These are phyloP conservation scores for Keithomyces neogunnii DNA, from an alignment of 2,329 filamentous ascomycete genomes.

Conservation along the genomic window DNA sequence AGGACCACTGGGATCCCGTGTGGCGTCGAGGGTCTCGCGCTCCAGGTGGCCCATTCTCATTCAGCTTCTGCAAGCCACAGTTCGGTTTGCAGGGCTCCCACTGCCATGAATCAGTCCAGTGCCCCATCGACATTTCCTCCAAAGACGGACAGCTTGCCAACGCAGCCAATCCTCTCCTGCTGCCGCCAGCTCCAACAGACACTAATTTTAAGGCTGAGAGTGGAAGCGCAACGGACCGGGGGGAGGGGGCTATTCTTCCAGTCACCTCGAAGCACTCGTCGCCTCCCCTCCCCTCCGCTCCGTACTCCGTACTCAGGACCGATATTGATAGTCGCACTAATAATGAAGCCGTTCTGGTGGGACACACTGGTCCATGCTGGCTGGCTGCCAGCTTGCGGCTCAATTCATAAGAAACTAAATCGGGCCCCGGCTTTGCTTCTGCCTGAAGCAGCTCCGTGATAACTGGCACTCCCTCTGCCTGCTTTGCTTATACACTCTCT, in stretches of 20 bases:
- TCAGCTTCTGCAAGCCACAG: conserved; percentile 30
- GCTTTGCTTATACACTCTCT: background rate
- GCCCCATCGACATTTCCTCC: conserved; percentile 1
- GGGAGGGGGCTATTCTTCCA: too few species aligned
- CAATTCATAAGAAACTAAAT: background rate
- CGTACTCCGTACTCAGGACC: too few species aligned
- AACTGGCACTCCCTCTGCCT: background rate
- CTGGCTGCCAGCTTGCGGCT: background rate
- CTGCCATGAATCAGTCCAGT: conserved; percentile 14
- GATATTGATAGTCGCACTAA: too few species aligned
- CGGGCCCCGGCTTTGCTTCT: background rate
- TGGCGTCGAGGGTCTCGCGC: background rate
- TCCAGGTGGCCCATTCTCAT: conserved; percentile 9
- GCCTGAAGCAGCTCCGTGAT: background rate
- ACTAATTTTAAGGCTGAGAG: conserved; percentile 14
- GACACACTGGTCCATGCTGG: background rate
- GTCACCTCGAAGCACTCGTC: too few species aligned
- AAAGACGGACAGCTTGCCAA: background rate
- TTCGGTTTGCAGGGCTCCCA: conserved; percentile 8
- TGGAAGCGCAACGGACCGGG: conserved; percentile 7
- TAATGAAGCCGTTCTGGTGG: too few species aligned
- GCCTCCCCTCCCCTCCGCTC: too few species aligned
- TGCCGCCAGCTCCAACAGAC: background rate
- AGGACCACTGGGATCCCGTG: too few species aligned
- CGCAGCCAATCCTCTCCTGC: background rate